phyloP scores from a whole-genome alignment of 75 land plant genomes.

The Larix kaempferi region DNA sequence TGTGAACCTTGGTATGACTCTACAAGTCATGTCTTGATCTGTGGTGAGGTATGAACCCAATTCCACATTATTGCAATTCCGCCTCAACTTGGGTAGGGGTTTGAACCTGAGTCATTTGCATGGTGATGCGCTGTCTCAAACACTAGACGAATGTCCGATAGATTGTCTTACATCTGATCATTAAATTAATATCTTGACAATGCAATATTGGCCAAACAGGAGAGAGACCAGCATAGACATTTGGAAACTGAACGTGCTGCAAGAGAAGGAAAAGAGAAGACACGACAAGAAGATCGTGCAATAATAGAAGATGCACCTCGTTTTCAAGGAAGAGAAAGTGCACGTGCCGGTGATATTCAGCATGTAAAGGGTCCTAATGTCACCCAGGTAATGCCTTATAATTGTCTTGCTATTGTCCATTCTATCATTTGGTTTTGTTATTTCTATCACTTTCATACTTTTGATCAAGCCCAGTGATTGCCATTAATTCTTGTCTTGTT shows the following conservation, averaged over 20 bases:
- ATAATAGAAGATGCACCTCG: constrained; percentile 33
- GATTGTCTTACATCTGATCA: background rate
- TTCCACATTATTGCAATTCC: too few species aligned
- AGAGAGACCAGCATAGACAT: constrained; percentile 25
- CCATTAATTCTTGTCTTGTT: too few species aligned
- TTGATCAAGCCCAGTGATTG: background rate
- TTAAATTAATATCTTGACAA: background rate
- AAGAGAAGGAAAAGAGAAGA: constrained; percentile 24
- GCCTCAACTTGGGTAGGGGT: too few species aligned
- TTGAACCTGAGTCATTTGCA: too few species aligned
- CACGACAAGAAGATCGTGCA: constrained; percentile 39
- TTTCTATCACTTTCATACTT: background rate
- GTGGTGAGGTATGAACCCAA: too few species aligned
- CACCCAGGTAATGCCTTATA: constrained; percentile 31
- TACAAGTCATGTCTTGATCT: too few species aligned
- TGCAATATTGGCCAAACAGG: constrained; percentile 15
- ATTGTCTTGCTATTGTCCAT: background rate
- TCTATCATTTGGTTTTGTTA: background rate
- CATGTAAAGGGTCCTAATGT: constrained; percentile 44
- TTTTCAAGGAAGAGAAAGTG: constrained; percentile 27
- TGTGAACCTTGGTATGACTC: too few species aligned
- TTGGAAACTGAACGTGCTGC: constrained; percentile 29
- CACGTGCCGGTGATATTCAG: constrained; percentile 32
- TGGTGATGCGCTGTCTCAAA: too few species aligned
- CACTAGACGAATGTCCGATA: too few species aligned